Conservation (phyloP, 306 rosid species). For the Castanopsis chinensis region DNA sequence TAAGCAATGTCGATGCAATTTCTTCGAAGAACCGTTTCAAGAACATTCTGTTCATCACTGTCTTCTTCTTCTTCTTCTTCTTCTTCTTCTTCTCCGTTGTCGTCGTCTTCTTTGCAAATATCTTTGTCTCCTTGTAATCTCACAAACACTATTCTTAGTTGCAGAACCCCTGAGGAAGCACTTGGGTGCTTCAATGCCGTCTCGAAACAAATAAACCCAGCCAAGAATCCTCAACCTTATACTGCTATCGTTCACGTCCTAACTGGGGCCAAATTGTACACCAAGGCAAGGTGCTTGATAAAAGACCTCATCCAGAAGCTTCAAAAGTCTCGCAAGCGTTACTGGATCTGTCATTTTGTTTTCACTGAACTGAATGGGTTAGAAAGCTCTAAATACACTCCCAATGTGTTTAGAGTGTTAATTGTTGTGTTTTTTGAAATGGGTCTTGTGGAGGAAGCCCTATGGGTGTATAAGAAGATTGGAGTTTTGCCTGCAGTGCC, state of each 20-base stretch:
- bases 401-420: conserved; percentile 42
- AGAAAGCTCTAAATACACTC: conserved; percentile 26
- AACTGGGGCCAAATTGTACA: conserved; percentile 31
- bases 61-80: conserved; percentile 23
- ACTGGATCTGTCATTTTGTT: conserved; percentile 21
- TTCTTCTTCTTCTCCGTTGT: not conserved
- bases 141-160: conserved; percentile 28
- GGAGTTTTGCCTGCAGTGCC: conserved; percentile 35
- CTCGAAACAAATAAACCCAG: conserved; percentile 3
- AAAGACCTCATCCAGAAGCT: conserved; percentile 44
- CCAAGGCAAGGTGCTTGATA: conserved; percentile 44
- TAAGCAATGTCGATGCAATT: conserved; percentile 33
- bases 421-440: conserved; percentile 43
- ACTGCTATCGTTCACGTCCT: conserved; percentile 43
- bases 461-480: conserved; percentile 36
- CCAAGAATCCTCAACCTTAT: conserved; percentile 27
- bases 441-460: conserved; percentile 56
- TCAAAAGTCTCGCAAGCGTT: conserved; percentile 37
- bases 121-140: not conserved
- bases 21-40: conserved; percentile 11
- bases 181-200: conserved; percentile 31
- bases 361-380: conserved; percentile 41
- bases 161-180: conserved; percentile 33
- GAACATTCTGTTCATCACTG: not conserved
- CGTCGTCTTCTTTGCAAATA: conserved; percentile 4